phyloP scores from a whole-genome alignment of 2,329 filamentous ascomycete species.

The Ophiostoma montium region DNA sequence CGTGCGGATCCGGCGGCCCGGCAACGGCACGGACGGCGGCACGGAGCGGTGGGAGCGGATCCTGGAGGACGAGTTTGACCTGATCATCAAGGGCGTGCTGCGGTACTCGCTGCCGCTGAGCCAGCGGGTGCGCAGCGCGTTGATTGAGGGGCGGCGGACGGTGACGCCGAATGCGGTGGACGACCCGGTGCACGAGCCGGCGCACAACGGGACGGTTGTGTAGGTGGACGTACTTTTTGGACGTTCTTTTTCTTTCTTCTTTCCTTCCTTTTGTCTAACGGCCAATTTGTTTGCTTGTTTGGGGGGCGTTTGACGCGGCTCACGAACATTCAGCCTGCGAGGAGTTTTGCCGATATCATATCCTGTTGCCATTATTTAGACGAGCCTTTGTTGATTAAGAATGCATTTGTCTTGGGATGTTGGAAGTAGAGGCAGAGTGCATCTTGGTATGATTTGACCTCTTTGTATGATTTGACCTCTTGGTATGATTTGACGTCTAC shows the following conservation, averaged over 20 bases:
- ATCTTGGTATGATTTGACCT: too few species aligned
- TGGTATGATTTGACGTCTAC: too few species aligned
- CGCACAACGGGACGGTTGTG: constrained; percentile 24
- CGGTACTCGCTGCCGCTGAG: constrained; percentile 61
- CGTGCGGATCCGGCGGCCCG: constrained; percentile 67
- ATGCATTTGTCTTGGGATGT: too few species aligned
- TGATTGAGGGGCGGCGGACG: constrained; percentile 43
- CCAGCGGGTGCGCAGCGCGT: constrained; percentile 42
- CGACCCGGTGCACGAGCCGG: constrained; percentile 34
- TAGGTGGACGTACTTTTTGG: too few species aligned
- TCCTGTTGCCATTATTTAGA: too few species aligned
- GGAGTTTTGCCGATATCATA: too few species aligned
- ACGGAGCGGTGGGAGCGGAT: constrained; percentile 82
- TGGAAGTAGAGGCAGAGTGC: too few species aligned
- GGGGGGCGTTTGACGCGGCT: background rate
- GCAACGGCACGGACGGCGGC: constrained; percentile 79
- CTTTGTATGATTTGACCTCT: too few species aligned
- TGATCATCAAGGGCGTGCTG: constrained; percentile 81
- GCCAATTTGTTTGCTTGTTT: background rate
- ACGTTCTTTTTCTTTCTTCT: too few species aligned
- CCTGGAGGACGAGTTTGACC: constrained; percentile 79
- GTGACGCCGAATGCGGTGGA: constrained; percentile 51
- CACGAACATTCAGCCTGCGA: too few species aligned
- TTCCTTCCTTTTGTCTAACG: background rate
- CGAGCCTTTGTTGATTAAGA: too few species aligned